Evolutionary conservation across 208 protist genomes (phyloP).

Genomic region (Acanthamoeba rhysodes): DNA sequence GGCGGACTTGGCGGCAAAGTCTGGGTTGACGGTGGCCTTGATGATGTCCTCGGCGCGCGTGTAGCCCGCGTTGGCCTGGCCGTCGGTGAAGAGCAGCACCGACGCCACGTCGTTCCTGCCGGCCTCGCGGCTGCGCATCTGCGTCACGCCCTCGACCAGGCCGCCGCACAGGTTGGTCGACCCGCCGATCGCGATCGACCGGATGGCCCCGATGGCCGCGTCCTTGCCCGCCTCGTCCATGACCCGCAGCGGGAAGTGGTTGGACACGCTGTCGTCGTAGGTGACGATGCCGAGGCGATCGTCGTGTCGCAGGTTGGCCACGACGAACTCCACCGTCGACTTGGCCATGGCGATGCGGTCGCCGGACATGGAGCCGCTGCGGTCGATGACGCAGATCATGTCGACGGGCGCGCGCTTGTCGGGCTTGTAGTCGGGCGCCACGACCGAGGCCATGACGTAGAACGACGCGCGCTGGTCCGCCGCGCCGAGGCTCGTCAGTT

Average conservation of each 20-base stretch:
- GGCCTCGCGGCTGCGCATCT: neutral
- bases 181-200: neutral
- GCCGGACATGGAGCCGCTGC: conserved; percentile 12
- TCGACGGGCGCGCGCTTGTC: neutral
- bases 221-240: neutral
- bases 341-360: conserved; percentile 8
- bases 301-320: neutral
- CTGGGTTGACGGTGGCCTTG: conserved; percentile 2
- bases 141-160: neutral
- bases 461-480: neutral
- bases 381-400: conserved; percentile 56
- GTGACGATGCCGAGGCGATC: neutral
- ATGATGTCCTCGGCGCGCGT: neutral
- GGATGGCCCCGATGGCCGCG: neutral
- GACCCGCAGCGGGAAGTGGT: neutral
- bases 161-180: conserved; percentile 65
- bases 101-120: conserved; percentile 23
- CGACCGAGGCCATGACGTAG: neutral
- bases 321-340: neutral
- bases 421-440: neutral
- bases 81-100: conserved; percentile 46
- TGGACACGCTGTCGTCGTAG: neutral
- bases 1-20: too few relatives aligned
- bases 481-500: neutral
- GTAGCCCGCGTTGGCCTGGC: conserved; percentile 62